Evolutionary conservation across 768 basidiomycete species (phyloP).

Genomic region (Kondoa subrosea): DNA sequence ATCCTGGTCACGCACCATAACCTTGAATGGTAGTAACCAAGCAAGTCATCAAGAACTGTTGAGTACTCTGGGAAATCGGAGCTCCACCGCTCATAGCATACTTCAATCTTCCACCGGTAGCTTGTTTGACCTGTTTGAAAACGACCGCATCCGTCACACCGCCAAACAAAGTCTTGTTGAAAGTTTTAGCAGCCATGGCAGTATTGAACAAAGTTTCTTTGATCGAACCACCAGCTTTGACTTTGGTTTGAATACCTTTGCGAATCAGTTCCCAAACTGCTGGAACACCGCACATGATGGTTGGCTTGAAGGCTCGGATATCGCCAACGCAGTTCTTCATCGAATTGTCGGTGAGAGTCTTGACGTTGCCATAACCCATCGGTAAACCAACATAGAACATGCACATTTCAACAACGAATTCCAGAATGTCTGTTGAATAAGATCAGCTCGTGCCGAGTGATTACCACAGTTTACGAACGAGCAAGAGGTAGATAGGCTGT

Average conservation of each 20-base stretch:
- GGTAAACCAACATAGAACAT: conserved; percentile 61
- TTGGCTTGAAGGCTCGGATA: conserved; percentile 60
- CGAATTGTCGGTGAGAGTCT: conserved; percentile 83
- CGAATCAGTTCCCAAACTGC: conserved; percentile 94
- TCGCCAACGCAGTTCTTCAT: conserved; percentile 80
- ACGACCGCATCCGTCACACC: conserved; percentile 58
- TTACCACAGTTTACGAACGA: not conserved
- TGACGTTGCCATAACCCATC: conserved; percentile 76
- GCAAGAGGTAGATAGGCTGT: conserved; percentile 87
- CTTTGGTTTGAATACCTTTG: conserved; percentile 75
- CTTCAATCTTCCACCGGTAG: conserved; percentile 74
- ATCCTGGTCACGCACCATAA: conserved; percentile 30
- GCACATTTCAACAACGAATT: conserved; percentile 76
- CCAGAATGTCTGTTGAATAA: conserved; percentile 49
- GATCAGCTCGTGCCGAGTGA: not conserved
- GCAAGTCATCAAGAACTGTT: conserved; percentile 69
- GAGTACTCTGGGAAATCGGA: conserved; percentile 65
- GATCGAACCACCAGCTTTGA: conserved; percentile 48
- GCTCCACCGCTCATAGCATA: conserved; percentile 68
- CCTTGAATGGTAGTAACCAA: conserved; percentile 76
- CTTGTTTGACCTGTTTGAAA: conserved; percentile 55
- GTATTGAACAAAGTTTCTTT: conserved; percentile 64
- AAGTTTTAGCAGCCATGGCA: conserved; percentile 58
- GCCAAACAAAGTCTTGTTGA: conserved; percentile 36
- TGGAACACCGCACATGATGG: conserved; percentile 87